Evolutionary conservation across 345 rosid genomes (phyloP).

Genomic region (Bretschneidera sinensis): DNA sequence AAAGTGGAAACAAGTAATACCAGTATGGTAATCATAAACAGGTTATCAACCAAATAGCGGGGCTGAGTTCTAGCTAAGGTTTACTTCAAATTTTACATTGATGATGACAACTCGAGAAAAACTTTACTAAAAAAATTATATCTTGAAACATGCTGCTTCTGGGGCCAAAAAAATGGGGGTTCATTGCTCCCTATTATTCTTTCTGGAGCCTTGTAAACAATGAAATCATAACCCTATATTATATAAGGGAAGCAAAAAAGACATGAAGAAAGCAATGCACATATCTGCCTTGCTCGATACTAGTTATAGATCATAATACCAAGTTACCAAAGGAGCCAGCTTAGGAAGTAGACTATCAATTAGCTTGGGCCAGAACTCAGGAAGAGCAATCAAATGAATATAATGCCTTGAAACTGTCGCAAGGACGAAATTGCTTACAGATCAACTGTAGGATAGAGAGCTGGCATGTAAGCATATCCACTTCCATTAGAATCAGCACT

Average conservation of each 20-base stretch:
- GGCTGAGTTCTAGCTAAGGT: not conserved
- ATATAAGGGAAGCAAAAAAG: slow-evolving; percentile 4
- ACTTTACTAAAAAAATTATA: slow-evolving; percentile 9
- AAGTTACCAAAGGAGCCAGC: slow-evolving; percentile 7
- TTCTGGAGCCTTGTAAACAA: slow-evolving; percentile 26
- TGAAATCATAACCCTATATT: slow-evolving; percentile 27
- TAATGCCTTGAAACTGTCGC: slow-evolving; percentile 1
- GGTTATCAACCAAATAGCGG: not conserved
- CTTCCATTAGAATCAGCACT: slow-evolving; percentile 62
- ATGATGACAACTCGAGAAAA: not conserved
- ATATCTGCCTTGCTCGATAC: slow-evolving; percentile 1
- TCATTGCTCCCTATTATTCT: slow-evolving; percentile 25
- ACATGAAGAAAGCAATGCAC: slow-evolving; percentile 10
- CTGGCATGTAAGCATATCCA: slow-evolving; percentile 49
- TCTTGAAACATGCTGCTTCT: slow-evolving; percentile 11
- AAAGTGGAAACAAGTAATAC: too few species aligned
- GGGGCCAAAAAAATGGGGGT: slow-evolving; percentile 8
- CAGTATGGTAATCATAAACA: not conserved
- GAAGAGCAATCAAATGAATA: slow-evolving; percentile 17
- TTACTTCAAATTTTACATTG: not conserved
- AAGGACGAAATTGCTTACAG: slow-evolving; percentile 16
- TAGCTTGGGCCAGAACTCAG: slow-evolving; percentile 5
- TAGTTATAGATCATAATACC: not conserved
- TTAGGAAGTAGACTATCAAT: slow-evolving; percentile 5
- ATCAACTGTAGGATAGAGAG: slow-evolving; percentile 41